Conservation (phyloP, 176 grass and related monocot species). For the Phragmites australis region DNA sequence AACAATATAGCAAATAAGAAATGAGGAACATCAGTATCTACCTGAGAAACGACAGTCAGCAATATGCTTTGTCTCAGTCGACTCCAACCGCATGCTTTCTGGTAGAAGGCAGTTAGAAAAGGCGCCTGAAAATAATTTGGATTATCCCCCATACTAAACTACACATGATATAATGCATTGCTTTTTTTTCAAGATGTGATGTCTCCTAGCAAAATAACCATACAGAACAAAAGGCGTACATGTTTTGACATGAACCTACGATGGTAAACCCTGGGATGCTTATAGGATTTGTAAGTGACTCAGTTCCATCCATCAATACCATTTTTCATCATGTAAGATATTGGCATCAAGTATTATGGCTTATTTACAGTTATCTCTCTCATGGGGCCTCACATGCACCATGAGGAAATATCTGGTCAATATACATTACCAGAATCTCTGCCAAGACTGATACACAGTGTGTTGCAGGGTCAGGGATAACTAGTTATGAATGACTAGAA, state of each 20-base stretch:
- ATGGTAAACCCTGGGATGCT: background rate
- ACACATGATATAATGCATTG: background rate
- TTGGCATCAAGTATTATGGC: background rate
- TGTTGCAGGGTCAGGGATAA: background rate
- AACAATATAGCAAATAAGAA: background rate
- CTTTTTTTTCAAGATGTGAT: background rate
- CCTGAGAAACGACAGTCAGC: slow-evolving; percentile 73
- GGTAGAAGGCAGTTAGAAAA: slow-evolving; percentile 97
- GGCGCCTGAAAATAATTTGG: slow-evolving; percentile 55
- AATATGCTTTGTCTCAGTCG: slow-evolving; percentile 70
- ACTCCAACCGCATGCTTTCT: slow-evolving; percentile 78
- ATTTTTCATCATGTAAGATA: slow-evolving; percentile 17
- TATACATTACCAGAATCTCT: background rate
- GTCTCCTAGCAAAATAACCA: background rate
- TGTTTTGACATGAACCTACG: background rate
- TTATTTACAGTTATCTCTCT: background rate
- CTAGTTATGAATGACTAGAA: background rate
- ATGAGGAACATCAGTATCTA: slow-evolving; percentile 34
- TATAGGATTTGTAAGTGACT: background rate
- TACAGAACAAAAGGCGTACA: background rate
- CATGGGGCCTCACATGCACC: background rate
- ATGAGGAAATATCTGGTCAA: slow-evolving; percentile 3
- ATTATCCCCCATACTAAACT: slow-evolving; percentile 17
- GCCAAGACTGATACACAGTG: background rate
- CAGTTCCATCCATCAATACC: slow-evolving; percentile 16